Percentiles rank a stretch among this genome's conserved stretches.
These are phyloP conservation scores for Scheffersomyces insectosa DNA, from an alignment of 1,139 yeast genomes.

Conservation along the genomic window DNA sequence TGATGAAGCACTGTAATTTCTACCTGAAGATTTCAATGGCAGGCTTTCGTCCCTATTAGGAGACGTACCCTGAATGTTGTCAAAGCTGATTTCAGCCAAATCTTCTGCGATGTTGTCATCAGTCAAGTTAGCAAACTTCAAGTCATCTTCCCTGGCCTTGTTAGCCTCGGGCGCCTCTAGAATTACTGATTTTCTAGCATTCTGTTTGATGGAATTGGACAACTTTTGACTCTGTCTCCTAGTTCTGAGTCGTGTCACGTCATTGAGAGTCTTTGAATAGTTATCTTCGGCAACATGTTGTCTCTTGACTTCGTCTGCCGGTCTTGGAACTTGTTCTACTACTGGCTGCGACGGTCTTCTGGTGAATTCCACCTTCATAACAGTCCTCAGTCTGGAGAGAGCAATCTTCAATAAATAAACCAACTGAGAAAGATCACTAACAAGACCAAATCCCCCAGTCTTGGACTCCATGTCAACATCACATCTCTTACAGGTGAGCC, in stretches of 20 bases:
- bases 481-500: constrained; percentile 60
- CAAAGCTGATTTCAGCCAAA: constrained; percentile 8
- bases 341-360: constrained; percentile 2
- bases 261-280: constrained; percentile 70
- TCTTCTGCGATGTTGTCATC: constrained; percentile 16
- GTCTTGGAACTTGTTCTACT: background rate
- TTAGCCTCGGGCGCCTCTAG: constrained; percentile 60
- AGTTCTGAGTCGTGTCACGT: constrained; percentile 75
- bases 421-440: constrained; percentile 72
- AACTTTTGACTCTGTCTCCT: constrained; percentile 69
- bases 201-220: constrained; percentile 54
- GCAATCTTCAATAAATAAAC: constrained; percentile 82
- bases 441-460: constrained; percentile 56
- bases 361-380: constrained; percentile 40
- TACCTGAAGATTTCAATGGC: background rate
- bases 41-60: constrained; percentile 1
- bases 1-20: constrained; percentile 21
- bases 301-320: background rate
- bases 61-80: background rate
- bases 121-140: constrained; percentile 13
- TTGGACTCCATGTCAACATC: constrained; percentile 44
- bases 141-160: constrained; percentile 29
- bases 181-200: constrained; percentile 46
- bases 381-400: constrained; percentile 71
- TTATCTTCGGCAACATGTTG: constrained; percentile 32